Percentiles rank a stretch among this genome's conserved stretches.
phyloP scores from a whole-genome alignment of 176 grass and related monocot species.

The bread wheat (Triticum aestivum) region DNA sequence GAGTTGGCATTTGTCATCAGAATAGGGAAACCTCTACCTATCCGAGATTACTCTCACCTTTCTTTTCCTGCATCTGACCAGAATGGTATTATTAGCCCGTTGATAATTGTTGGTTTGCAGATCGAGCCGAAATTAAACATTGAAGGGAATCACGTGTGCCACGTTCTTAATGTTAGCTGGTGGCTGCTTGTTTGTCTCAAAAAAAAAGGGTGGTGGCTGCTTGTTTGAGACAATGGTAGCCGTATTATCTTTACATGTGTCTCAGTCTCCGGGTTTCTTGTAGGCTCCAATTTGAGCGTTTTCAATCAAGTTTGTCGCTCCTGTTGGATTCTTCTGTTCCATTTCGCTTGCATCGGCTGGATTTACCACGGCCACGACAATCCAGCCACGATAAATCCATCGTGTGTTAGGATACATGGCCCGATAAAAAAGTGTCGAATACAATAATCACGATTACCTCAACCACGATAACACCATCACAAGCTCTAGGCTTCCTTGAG shows the following conservation, averaged over 20 bases:
- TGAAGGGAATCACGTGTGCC: neutral
- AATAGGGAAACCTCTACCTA: conserved; percentile 27
- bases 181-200: too few relatives aligned
- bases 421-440: too few relatives aligned
- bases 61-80: conserved; percentile 3
- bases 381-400: too few relatives aligned
- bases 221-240: neutral
- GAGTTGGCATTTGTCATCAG: conserved; percentile 23
- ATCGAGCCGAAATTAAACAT: neutral
- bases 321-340: neutral
- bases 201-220: too few relatives aligned
- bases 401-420: too few relatives aligned
- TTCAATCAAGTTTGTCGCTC: neutral
- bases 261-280: neutral
- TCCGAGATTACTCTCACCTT: conserved; percentile 23
- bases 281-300: neutral
- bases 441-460: too few relatives aligned
- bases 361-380: too few relatives aligned
- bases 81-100: neutral
- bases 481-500: too few relatives aligned
- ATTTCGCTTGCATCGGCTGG: too few relatives aligned
- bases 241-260: neutral
- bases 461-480: too few relatives aligned
- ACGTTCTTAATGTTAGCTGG: neutral
- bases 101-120: neutral